These are phyloP conservation scores for Colletotrichum graminicola DNA, from an alignment of 2,329 filamentous ascomycete genomes.

Conservation along the genomic window DNA sequence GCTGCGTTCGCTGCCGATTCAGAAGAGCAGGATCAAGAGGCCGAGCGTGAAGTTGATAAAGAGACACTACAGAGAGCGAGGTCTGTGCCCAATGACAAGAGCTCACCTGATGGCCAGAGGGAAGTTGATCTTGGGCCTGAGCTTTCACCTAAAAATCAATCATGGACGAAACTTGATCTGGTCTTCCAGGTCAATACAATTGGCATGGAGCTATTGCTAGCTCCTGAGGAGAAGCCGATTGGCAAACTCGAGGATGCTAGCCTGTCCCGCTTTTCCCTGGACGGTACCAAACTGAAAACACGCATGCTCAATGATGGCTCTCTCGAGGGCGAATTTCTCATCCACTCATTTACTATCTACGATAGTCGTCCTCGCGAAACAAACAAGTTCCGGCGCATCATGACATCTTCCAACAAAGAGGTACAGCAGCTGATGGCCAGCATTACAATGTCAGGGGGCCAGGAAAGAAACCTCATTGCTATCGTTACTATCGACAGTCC, in stretches of 20 bases:
- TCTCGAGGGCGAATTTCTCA: conserved; percentile 90
- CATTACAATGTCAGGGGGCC: conserved; percentile 88
- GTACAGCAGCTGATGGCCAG: conserved; percentile 99
- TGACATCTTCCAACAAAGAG: conserved; percentile 95
- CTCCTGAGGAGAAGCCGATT: conserved; percentile 81
- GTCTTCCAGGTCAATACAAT: conserved; percentile 91
- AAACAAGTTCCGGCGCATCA: conserved; percentile 98
- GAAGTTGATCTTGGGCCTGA: conserved; percentile 75
- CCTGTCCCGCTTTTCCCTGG: conserved; percentile 92
- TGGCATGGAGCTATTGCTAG: conserved; percentile 87
- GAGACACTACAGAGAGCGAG: conserved; percentile 62
- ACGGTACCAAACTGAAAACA: conserved; percentile 91
- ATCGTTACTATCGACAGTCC: conserved; percentile 96
- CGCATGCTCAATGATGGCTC: conserved; percentile 93
- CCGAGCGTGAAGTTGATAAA: conserved; percentile 78
- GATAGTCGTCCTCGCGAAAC: conserved; percentile 90
- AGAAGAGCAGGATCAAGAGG: conserved; percentile 79
- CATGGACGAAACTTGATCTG: conserved; percentile 94
- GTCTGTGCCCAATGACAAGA: conserved; percentile 51
- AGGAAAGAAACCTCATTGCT: conserved; percentile 85
- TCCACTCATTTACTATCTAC: conserved; percentile 93
- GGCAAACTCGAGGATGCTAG: conserved; percentile 82
- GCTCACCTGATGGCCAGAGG: conserved; percentile 53
- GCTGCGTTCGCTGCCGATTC: conserved; percentile 84
- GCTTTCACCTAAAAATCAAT: conserved; percentile 74